Base-by-base conservation (phyloP, 73 alveolate genomes). In the Stentor roeselii region DNA sequence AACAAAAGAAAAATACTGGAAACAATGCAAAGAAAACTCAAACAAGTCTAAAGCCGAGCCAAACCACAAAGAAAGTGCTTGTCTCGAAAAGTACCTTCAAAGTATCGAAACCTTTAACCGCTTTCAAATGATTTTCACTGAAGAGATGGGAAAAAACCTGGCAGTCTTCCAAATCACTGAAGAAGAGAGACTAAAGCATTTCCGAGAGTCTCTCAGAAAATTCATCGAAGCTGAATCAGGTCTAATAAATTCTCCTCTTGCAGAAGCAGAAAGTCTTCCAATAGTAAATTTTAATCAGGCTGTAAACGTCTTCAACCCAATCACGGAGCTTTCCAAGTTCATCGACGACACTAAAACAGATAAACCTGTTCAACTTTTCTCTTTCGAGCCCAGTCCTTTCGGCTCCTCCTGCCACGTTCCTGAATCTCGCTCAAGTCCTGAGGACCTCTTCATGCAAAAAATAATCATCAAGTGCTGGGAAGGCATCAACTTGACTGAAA, bases 131-230 rank as follows among this genome's bases (percentile, higher is more conserved):
- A n/a, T 32, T 0, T 67, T 67, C 34, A 34, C 27, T 21, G 80
- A 67, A 67, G 1, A 21, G 1, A 67, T 67, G 80, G 80, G 37
- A 1, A 67, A 67, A 32, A 67, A 21, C 34, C 34, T 67, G 41
- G 14, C 41, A 15, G 37, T 32, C 3, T 67, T 21, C 37, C 80
- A 67, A 32, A 67, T 67, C 37, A 15, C 15, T 67, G 80, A 67
- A 67, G 80, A 67, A 67, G 80, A 67, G 2, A 67, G 80, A 32
- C n/a, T 67, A 21, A 67, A 67, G 80, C 80, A 21, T 21, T 40
- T 67, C 11, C 21, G 37, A 67, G 80, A 67, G 41, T 67, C 80
- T 21, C 34, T 67, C 27, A 32, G 41, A 2, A 67, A 40, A 32
- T 11, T 67, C 27, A 21, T 67, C 1, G 80, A 30, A 21, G 15